Evolutionary conservation across 2,329 filamentous ascomycete species (phyloP).

Genomic region (Diaporthe australafricana): DNA sequence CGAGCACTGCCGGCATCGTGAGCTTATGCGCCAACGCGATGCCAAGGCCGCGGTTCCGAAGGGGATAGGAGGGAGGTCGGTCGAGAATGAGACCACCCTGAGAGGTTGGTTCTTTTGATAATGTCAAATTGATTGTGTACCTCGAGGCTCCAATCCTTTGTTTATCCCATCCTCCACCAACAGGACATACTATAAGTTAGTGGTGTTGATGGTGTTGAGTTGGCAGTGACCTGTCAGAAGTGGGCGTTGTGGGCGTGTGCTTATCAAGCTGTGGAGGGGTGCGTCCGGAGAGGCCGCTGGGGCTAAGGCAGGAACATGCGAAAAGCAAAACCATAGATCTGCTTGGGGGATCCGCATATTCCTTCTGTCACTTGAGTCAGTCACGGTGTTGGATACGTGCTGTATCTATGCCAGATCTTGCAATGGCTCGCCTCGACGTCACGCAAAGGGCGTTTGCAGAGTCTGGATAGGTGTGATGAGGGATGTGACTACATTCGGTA

Average conservation of each 20-base stretch:
- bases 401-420: not conserved
- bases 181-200: not conserved
- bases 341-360: constrained; percentile 2
- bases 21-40: not conserved
- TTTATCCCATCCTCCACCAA: not conserved
- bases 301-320: constrained; percentile 24
- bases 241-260: not conserved
- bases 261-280: not conserved
- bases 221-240: not conserved
- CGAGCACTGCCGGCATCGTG: no score
- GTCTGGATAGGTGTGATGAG: no score
- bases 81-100: not conserved
- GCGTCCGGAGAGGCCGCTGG: not conserved
- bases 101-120: not conserved
- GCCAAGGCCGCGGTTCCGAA: constrained; percentile 10
- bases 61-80: not conserved
- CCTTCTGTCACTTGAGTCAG: constrained; percentile 1
- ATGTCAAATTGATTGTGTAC: not conserved
- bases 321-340: constrained; percentile 15
- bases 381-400: not conserved
- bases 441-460: no score
- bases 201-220: not conserved
- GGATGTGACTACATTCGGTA: no score
- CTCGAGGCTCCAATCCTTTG: no score
- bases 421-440: not conserved